phyloP scores from a whole-genome alignment of 306 rosid genomes.

The Medicago lupulina region DNA sequence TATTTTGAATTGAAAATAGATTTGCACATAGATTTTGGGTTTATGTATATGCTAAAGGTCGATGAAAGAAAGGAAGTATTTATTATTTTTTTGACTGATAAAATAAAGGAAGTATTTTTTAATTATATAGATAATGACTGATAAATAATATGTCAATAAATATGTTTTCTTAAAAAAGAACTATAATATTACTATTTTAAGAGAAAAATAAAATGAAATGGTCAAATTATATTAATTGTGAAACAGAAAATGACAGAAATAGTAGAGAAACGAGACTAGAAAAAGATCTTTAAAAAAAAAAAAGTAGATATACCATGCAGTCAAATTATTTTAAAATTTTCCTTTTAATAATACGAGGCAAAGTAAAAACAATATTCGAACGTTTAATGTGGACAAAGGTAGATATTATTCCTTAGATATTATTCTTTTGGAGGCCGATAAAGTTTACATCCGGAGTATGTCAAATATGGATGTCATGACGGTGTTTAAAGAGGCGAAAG shows the following conservation, averaged over 20 bases:
- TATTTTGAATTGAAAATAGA: background rate
- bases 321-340: background rate
- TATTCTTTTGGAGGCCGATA: too few species aligned
- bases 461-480: too few species aligned
- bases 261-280: background rate
- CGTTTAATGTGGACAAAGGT: too few species aligned
- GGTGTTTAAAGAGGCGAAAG: too few species aligned
- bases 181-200: constrained; percentile 1
- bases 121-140: too few species aligned
- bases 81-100: background rate
- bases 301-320: background rate
- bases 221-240: background rate
- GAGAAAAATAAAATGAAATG: background rate
- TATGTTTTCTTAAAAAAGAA: too few species aligned
- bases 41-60: constrained; percentile 12
- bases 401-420: too few species aligned
- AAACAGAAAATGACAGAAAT: background rate
- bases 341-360: background rate
- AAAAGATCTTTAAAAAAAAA: background rate
- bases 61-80: background rate
- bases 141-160: too few species aligned
- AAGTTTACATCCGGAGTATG: too few species aligned
- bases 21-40: background rate
- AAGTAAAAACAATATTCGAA: background rate
- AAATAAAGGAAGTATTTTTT: background rate